Evolutionary conservation across 306 rosid species (phyloP).

Genomic region (Clitoria ternatea): DNA sequence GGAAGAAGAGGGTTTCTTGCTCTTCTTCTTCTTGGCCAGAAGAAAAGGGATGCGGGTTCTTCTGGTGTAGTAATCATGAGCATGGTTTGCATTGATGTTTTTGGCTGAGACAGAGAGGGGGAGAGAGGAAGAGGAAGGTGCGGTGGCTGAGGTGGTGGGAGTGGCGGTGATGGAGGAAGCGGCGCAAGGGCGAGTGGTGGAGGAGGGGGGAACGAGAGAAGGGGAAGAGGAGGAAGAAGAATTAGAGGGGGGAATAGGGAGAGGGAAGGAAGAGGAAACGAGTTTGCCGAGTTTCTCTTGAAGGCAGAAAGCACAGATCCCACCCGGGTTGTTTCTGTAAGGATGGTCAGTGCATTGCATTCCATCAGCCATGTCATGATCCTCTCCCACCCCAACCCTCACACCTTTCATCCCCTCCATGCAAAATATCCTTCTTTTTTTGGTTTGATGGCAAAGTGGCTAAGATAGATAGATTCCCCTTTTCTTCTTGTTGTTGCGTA

Average conservation of each 20-base stretch:
- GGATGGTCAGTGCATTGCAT: conserved; percentile 92
- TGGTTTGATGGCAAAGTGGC: too few relatives aligned
- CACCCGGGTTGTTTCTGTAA: conserved; percentile 77
- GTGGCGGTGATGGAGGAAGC: not conserved
- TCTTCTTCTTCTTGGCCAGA: conserved; percentile 59
- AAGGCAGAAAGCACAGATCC: conserved; percentile 92
- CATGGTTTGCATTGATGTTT: too few relatives aligned
- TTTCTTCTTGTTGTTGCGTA: too few relatives aligned
- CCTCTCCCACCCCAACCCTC: conserved; percentile 49
- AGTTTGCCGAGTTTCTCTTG: conserved; percentile 95
- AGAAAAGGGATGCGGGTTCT: conserved; percentile 69
- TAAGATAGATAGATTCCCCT: too few relatives aligned
- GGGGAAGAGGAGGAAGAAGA: conserved; percentile 73
- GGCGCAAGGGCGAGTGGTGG: not conserved
- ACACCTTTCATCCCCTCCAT: conserved; percentile 44
- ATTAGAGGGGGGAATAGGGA: conserved; percentile 57
- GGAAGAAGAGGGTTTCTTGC: conserved; percentile 23
- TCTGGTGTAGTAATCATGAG: conserved; percentile 29
- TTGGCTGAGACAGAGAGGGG: conserved; percentile 27
- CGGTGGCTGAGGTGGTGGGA: not conserved
- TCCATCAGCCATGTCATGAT: conserved; percentile 64
- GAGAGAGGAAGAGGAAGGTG: conserved; percentile 34
- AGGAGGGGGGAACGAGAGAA: conserved; percentile 35
- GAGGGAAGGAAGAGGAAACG: conserved; percentile 74
- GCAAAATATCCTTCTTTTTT: too few relatives aligned